phyloP scores from a whole-genome alignment of 768 basidiomycete species.

The Lactifluus rugatus region DNA sequence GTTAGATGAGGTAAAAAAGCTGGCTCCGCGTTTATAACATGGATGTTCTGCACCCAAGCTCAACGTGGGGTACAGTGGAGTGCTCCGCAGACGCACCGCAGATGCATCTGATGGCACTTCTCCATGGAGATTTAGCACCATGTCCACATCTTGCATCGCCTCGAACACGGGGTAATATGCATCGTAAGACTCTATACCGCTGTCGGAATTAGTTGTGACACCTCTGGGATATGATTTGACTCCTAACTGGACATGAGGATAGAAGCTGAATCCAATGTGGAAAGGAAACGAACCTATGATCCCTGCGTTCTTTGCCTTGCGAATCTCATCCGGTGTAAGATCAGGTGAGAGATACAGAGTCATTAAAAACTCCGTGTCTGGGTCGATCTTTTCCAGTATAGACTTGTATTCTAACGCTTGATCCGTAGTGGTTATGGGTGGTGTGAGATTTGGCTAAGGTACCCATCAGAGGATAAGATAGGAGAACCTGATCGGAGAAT shows the following conservation, averaged over 20 bases:
- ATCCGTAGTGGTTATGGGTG: constrained; percentile 76
- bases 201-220: constrained; percentile 94
- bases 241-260: constrained; percentile 30
- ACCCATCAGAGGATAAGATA: background rate
- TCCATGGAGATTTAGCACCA: constrained; percentile 96
- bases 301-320: constrained; percentile 77
- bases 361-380: constrained; percentile 82
- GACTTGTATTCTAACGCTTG: constrained; percentile 75
- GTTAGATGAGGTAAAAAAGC: constrained; percentile 81
- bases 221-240: constrained; percentile 97
- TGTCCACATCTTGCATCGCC: constrained; percentile 85
- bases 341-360: constrained; percentile 91
- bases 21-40: constrained; percentile 88
- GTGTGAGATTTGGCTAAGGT: constrained; percentile 78
- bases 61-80: background rate
- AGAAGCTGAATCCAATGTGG: background rate
- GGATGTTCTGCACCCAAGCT: constrained; percentile 55
- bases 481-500: background rate
- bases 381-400: constrained; percentile 63
- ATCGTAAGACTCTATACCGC: constrained; percentile 93
- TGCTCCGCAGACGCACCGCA: constrained; percentile 33
- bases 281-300: constrained; percentile 47
- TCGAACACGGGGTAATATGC: constrained; percentile 88
- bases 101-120: constrained; percentile 85
- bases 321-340: constrained; percentile 83